Conservation (phyloP, 2,329 filamentous ascomycete genomes). For the Arthrinium phaeospermum region DNA sequence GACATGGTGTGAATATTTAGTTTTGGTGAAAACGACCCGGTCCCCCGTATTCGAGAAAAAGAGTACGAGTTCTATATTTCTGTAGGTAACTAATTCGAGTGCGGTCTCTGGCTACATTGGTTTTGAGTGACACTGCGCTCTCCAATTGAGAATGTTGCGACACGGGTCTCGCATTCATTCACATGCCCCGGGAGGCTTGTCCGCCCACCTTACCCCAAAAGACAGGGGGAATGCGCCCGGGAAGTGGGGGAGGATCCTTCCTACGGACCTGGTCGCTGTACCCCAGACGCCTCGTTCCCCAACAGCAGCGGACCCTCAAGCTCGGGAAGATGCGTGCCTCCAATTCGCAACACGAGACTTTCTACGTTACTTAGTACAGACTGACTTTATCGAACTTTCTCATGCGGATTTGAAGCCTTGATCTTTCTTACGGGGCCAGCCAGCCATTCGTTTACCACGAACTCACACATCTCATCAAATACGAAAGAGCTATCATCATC, state of each 20-base stretch:
- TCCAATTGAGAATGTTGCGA: background rate
- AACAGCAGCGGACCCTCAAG: background rate
- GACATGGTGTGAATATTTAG: conserved; percentile 21
- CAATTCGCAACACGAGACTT: background rate
- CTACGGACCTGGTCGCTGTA: background rate
- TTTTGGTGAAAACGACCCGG: background rate
- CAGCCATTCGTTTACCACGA: no score
- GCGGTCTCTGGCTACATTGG: background rate
- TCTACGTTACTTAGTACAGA: background rate
- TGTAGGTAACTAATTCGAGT: background rate
- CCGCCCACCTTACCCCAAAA: conserved; percentile 2
- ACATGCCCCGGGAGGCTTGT: background rate
- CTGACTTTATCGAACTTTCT: background rate
- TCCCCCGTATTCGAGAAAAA: background rate
- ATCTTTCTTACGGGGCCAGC: background rate
- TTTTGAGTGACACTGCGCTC: background rate
- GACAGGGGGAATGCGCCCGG: conserved; percentile 1
- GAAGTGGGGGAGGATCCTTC: conserved; percentile 5
- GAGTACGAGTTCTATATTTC: background rate
- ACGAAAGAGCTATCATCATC: background rate
- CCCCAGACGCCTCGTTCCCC: conserved; percentile 10
- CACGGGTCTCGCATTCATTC: background rate
- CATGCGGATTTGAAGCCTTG: background rate
- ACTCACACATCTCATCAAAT: background rate
- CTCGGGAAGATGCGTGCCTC: background rate